A percentile compares a stretch with the other conserved stretches of the same genome.
These are phyloP conservation scores for Trypethelium eluteriae DNA, from an alignment of 495 filamentous ascomycete species.

Conservation along the genomic window DNA sequence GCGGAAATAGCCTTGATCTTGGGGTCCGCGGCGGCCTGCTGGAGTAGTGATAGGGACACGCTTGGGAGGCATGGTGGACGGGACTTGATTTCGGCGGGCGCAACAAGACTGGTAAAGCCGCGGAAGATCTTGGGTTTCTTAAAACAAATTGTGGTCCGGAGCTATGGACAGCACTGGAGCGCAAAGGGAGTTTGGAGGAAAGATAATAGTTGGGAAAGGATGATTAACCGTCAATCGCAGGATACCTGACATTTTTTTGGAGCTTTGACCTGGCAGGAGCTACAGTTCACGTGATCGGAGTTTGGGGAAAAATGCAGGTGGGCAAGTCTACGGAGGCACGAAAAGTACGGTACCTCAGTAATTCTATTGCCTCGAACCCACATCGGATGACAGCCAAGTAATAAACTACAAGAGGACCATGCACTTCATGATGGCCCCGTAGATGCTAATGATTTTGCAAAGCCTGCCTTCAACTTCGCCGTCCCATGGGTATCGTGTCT, in stretches of 20 bases:
- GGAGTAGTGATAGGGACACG: conserved; percentile 16
- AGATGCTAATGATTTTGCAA: background rate
- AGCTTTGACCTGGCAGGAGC: conserved; percentile 1
- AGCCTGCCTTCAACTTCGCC: background rate
- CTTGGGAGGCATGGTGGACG: conserved; percentile 25
- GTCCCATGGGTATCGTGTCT: background rate
- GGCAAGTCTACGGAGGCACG: too few species aligned
- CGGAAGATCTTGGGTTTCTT: background rate
- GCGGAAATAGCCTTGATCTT: conserved; percentile 25
- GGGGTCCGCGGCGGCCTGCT: conserved; percentile 18
- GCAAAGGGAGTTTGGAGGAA: background rate
- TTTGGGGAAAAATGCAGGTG: too few species aligned
- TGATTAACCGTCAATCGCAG: background rate
- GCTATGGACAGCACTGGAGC: background rate
- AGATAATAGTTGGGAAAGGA: background rate
- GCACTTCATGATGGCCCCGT: background rate
- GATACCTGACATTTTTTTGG: background rate
- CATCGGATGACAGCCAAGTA: too few species aligned
- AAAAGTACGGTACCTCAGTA: too few species aligned
- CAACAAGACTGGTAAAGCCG: background rate
- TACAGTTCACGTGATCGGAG: background rate
- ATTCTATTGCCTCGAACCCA: too few species aligned
- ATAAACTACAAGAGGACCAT: too few species aligned
- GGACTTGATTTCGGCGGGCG: too few species aligned
- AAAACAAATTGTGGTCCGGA: background rate